These are phyloP conservation scores for Willaertia magna DNA, from an alignment of 208 protist species.

Conservation along the genomic window DNA sequence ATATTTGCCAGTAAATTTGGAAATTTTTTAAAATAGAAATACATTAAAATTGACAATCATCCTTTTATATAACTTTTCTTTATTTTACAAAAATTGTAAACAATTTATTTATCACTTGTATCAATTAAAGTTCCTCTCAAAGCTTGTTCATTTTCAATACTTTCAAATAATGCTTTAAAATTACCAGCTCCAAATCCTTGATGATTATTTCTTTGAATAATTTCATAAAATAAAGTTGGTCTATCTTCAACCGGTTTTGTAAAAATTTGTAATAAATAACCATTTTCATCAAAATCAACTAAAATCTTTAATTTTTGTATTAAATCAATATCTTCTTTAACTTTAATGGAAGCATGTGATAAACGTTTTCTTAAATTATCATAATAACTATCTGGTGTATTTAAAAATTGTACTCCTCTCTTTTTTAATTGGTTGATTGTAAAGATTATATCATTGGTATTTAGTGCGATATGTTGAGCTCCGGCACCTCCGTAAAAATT, in stretches of 20 bases:
- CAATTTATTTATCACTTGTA: no score
- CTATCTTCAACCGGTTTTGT: slow-evolving; percentile 58
- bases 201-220: slow-evolving; percentile 57
- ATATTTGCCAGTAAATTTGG: no score
- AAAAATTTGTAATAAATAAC: slow-evolving; percentile 70
- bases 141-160: slow-evolving; percentile 39
- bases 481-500: slow-evolving; percentile 65
- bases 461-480: slow-evolving; percentile 65
- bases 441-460: slow-evolving; percentile 41
- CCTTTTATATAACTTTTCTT: no score
- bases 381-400: slow-evolving; percentile 50
- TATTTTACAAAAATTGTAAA: no score
- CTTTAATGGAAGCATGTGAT: slow-evolving; percentile 21
- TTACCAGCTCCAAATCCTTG: slow-evolving; percentile 61
- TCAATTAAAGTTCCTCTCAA: slow-evolving; percentile 1
- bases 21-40: no score
- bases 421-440: slow-evolving; percentile 18
- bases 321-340: slow-evolving; percentile 38
- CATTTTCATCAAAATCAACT: slow-evolving; percentile 61
- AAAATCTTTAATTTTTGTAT: slow-evolving; percentile 46
- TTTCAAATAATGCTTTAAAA: slow-evolving; percentile 54
- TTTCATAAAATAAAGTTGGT: slow-evolving; percentile 66
- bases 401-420: slow-evolving; percentile 45
- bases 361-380: slow-evolving; percentile 40
- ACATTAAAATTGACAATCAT: no score